phyloP scores from a whole-genome alignment of 805 yeast genomes.

The Wickerhamomyces strasburgensis region DNA sequence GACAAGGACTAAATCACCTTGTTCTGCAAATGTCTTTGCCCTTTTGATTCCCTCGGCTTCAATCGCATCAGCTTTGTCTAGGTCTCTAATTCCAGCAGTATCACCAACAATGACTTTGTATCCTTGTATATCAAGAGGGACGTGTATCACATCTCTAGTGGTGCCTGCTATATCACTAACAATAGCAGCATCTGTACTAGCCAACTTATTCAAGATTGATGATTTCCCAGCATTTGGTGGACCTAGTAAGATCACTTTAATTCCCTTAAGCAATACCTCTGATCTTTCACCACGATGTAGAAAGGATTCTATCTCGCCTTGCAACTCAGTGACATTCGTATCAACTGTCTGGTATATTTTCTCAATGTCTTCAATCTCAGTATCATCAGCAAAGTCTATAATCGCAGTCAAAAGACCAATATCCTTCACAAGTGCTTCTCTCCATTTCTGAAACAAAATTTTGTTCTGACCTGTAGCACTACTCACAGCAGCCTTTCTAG shows the following conservation, averaged over 20 bases:
- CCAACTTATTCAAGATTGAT: conserved; percentile 71
- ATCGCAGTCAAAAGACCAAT: conserved; percentile 80
- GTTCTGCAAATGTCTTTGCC: conserved; percentile 55
- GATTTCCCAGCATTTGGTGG: conserved; percentile 98
- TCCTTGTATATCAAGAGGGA: conserved; percentile 77
- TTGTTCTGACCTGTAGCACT: conserved; percentile 70
- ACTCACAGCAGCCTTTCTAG: conserved; percentile 67
- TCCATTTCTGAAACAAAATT: conserved; percentile 56
- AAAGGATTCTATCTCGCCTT: conserved; percentile 39
- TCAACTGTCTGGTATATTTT: conserved; percentile 48
- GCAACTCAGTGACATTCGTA: conserved; percentile 35
- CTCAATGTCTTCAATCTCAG: conserved; percentile 65
- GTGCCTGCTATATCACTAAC: conserved; percentile 93
- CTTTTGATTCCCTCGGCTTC: conserved; percentile 79
- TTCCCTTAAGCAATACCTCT: conserved; percentile 66
- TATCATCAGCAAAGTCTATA: conserved; percentile 94
- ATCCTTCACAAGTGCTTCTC: conserved; percentile 55
- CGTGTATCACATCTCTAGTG: conserved; percentile 82
- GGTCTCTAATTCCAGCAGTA: conserved; percentile 81
- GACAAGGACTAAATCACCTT: conserved; percentile 66
- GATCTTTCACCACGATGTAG: conserved; percentile 45
- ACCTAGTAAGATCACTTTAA: conserved; percentile 70
- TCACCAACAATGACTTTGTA: conserved; percentile 82
- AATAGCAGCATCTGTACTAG: conserved; percentile 78
- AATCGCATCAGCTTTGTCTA: conserved; percentile 45